Evolutionary conservation across 306 rosid species (phyloP), one percentile per base, ranked within the genome.

Genomic region (Crotalaria pallida): DNA sequence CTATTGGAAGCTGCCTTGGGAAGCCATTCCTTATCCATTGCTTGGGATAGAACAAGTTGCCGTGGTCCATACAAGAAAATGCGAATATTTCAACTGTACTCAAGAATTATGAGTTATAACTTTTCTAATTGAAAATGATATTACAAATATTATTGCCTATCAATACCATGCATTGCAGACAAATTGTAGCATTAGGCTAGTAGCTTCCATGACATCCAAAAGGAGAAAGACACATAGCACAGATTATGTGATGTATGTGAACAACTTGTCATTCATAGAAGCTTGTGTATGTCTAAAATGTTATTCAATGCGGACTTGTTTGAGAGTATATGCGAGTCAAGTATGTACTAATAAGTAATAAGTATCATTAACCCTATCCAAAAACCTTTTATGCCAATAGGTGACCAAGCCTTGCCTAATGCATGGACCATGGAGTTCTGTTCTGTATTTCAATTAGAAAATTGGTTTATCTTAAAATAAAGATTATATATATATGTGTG

Each of bases 1-100:
- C 62, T 43, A 9, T 6, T 6, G 13, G 12, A 5, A 55, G 11
- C 27, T 29, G 47, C 47, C 33, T 12, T 17, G 3, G 10, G 65
- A 78, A 66, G 60, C 55, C 21, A 33, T 73, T 26, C 62, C 60
- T 65, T 78, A 65, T 72, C 69, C 43, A 18, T 57, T 78, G 33
- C 64, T 17, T 34, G 56, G 47, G 33, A 66, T 13, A 7, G 43
- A 45, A 40, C 74, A 56, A 24, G 24, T 26, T 19, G 29, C 31
- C 50, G 59, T 40, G 66, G 74, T 22, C 66, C 71, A 70, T 33
- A 22, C 15, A 55, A 21, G 6, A 44, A 23, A 44, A 19, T 53
- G 23, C 6, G 8, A 5, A 5, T 6, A 31, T 31, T 31, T 31
- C 36, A 31, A 6, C 6, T 31, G 7, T 31, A n/a, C n/a, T n/a